Base-by-base conservation (phyloP, 2,329 filamentous ascomycete species). In the Epichloe hybrida region DNA sequence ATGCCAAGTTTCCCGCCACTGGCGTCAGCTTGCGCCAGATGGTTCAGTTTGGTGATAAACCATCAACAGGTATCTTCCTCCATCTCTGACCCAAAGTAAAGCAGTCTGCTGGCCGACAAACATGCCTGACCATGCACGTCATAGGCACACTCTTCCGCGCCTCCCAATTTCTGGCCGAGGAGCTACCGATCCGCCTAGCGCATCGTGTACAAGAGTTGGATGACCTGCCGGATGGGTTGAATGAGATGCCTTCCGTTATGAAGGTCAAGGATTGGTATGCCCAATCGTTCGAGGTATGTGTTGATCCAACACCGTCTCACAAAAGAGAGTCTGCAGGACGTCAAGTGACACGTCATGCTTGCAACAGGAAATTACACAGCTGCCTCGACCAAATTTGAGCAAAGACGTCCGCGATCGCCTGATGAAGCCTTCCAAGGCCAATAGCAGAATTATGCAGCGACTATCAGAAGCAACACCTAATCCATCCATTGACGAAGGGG, bases 241-340 rank as follows among this genome's bases (percentile, higher is more conserved):
- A 88, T 66, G 90, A 97, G 59, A 97, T 98, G 93, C 88, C 90
- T 39, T 97, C 93, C 11, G 95, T 98, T 58, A 83, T 84, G 66
- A 88, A 84, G 63, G 93, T 98, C 58, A 86, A 90, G 66, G 90
- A 97, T 64, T 98, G 93, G 93, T 98, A 98, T 68, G 93, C 91
- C 56, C 93, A 98, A 72, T 98, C 93, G 48, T 98, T 98, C 64
- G 93, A 98, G 81, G 90, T 95, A 79, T 60, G 78, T 36, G n/a
- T 17, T 11, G 9, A 35, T 49, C 20, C 20, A 36, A 13, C 38
- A 7, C 8, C 13, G 12, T 6, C 15, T 47, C 34, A 12, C 11
- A 23, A 9, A 37, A 15, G 15, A 15, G 8, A 47, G 34, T 27
- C 41, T 34, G 27, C 27, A 46, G 44, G 23, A 49, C 36, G 38